Evolutionary conservation across 768 basidiomycete genomes (phyloP), one percentile per base, ranked within the genome.

Genomic region (Tulasnella sp.): DNA sequence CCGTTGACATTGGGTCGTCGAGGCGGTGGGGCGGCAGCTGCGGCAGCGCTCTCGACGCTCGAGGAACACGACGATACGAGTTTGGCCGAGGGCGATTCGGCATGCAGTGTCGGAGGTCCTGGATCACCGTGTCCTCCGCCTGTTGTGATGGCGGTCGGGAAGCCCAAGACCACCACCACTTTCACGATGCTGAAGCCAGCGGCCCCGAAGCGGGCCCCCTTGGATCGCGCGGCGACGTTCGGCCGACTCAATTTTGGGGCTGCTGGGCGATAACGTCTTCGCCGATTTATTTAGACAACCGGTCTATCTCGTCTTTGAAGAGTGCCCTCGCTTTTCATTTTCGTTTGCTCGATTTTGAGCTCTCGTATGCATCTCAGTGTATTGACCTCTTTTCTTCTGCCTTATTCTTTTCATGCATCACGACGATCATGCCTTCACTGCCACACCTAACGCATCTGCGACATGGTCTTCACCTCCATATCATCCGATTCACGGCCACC

Each of bases 81-180:
- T 10, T 72, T 74, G 34, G 87, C 88, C 42, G 87, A 87, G 59
- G 43, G 54, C 41, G 54, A 56, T 30, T 56, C 38, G 34, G 44
- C 41, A 10, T 56, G 29, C 43, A 53, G 31, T n/a, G 85, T 84
- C 45, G 85, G 87, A 64, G 70, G 88, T 45, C 88, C 87, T 12
- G 88, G 87, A 65, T 92, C 89, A 65, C 91, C 91, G 3, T 94
- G 91, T 72, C 88, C 88, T 2, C 84, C 87, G 49, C 82, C 85
- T 4, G n/a, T n/a, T n/a, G n/a, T n/a, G n/a, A n/a, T n/a, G n/a
- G n/a, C n/a, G n/a, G n/a, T n/a, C n/a, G n/a, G n/a, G n/a, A n/a
- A n/a, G n/a, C n/a, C n/a, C n/a, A 51, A 24, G 29, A 11, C n/a
- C 4, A 25, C 10, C 2, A 44, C 34, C 22, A 27, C 27, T 19